Evolutionary conservation across 768 basidiomycete species (phyloP), one percentile per base, ranked within the genome.

Genomic region (Nevesoporus exiguus): DNA sequence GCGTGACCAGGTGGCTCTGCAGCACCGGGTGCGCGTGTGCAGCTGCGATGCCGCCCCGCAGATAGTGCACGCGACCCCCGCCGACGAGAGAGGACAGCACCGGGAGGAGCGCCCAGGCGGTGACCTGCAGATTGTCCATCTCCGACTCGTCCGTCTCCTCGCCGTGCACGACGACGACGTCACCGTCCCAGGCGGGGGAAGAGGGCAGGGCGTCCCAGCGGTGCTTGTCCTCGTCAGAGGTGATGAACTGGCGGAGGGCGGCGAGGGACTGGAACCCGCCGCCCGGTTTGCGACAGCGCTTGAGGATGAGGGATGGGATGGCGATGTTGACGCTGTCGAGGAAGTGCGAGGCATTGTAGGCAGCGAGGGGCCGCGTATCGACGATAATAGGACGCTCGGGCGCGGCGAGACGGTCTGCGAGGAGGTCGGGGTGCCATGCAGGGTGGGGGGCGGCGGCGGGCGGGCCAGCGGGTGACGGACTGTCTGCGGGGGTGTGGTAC

Each of bases 271-370:
- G 82, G 60, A 90, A 81, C 2, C 80, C 83, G 58, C 79, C 83
- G 30, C 80, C 84, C 2, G 86, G 82, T 66, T 88, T 90, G 56
- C 83, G 78, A 58, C 80, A 86, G 19, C 93, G 85, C 69, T 93
- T 93, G 61, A 94, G 82, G 64, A 97, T 93, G 63, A 97, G 82
- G 24, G 90, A 88, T 0, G 94, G 93, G 40, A 97, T 89, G 30
- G 87, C 87, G 45, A 97, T 78, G 71, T 94, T 94, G 55, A 93
- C 80, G 68, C 86, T 88, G 59, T 83, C 74, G 36, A 75, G 67
- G 48, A 97, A 70, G 67, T 85, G 90, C 52, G 77, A 79, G 3
- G 82, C 73, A 33, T 85, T 75, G 72, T 84, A 91, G 10, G 82
- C 75, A 1, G 80, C 76, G 19, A 84, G 76, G 4, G 88, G 83